Conservation (phyloP, 352 stramenopile genomes). For the Pythium insidiosum region DNA sequence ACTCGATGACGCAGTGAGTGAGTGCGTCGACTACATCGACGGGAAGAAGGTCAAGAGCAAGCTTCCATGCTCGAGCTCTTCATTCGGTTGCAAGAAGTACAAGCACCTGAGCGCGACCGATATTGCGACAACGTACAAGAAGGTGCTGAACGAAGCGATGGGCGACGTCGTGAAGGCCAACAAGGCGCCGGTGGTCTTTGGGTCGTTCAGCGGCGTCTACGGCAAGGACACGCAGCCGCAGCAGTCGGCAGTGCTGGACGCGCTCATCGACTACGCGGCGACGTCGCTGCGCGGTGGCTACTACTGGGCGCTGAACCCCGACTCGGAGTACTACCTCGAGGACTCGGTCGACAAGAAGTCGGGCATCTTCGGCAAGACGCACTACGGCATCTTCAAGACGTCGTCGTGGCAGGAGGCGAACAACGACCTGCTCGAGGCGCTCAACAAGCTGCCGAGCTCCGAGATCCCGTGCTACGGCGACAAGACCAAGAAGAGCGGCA, state of each 20-base stretch:
- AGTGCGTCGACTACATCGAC: constrained; percentile 38
- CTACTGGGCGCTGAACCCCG: constrained; percentile 59
- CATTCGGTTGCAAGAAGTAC: constrained; percentile 35
- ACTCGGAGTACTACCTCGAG: constrained; percentile 49
- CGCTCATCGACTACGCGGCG: constrained; percentile 47
- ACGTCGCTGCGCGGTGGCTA: constrained; percentile 41
- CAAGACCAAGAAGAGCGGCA: background rate
- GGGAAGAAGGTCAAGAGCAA: constrained; percentile 25
- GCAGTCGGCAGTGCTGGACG: constrained; percentile 47
- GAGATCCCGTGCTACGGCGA: constrained; percentile 55
- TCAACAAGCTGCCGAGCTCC: constrained; percentile 30
- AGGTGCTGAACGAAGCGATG: constrained; percentile 34
- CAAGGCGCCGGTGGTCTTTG: constrained; percentile 41
- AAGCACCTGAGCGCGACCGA: constrained; percentile 21
- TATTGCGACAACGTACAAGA: constrained; percentile 26
- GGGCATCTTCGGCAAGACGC: constrained; percentile 37
- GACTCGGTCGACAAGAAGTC: constrained; percentile 30
- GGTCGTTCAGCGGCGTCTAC: constrained; percentile 62
- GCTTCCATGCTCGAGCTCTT: constrained; percentile 24
- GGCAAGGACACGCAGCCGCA: constrained; percentile 29
- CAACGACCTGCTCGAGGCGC: constrained; percentile 31
- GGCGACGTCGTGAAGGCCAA: constrained; percentile 20
- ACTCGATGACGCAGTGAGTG: constrained; percentile 15
- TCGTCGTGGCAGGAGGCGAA: constrained; percentile 49
- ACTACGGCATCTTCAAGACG: constrained; percentile 50